Evolutionary conservation across 257 asterid species (phyloP).

Genomic region (Solanum pimpinellifolium): DNA sequence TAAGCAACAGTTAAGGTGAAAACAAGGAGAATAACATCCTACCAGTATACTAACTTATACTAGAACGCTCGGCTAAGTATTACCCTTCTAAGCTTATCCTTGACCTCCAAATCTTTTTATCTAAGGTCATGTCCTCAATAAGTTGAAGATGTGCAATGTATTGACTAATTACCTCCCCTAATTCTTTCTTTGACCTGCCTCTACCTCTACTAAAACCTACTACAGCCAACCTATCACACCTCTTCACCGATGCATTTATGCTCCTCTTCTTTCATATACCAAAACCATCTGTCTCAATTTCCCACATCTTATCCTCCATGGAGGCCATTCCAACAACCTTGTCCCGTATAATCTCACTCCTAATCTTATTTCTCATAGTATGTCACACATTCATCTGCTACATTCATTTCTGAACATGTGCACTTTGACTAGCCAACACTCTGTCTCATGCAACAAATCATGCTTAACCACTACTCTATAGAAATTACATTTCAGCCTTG

Average conservation of each 20-base stretch:
- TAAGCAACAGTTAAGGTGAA: background rate
- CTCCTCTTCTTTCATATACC: background rate
- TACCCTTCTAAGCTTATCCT: background rate
- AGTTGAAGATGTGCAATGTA: background rate
- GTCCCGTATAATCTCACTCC: background rate
- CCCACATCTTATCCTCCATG: background rate
- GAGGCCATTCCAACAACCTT: background rate
- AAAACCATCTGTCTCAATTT: background rate
- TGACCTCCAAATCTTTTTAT: background rate
- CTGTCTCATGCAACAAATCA: no score
- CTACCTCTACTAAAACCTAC: background rate
- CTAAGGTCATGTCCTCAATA: background rate
- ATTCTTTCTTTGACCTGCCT: background rate
- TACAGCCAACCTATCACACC: background rate
- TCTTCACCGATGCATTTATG: background rate
- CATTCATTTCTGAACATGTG: no score
- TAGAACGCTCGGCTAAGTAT: background rate
- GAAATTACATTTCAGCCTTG: no score
- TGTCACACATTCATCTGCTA: background rate
- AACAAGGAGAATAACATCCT: background rate
- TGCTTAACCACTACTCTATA: no score
- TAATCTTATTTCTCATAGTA: background rate
- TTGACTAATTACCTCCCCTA: background rate
- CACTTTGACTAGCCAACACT: no score
- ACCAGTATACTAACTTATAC: no score